A percentile compares a stretch with the other conserved stretches of the same genome.
Evolutionary conservation across 164 flowering plant genomes (phyloP).

Genomic region (Echeveria elegans): DNA sequence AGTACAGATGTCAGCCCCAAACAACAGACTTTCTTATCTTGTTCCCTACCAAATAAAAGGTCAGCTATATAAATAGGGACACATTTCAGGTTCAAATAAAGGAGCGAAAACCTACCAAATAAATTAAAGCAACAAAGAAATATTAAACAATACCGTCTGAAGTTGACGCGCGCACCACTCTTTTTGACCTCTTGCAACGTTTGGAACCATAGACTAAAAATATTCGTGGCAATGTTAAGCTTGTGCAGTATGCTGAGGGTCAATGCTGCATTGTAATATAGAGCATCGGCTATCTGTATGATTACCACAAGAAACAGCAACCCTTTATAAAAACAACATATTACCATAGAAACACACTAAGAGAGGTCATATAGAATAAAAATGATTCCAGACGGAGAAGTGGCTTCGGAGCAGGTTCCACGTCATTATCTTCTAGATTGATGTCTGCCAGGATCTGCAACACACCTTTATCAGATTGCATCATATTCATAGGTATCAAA

Average conservation of each 20-base stretch:
- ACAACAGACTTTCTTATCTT: slow-evolving; percentile 94
- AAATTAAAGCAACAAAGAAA: background rate
- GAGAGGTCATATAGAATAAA: no score
- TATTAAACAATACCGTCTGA: slow-evolving; percentile 58
- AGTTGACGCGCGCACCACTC: slow-evolving; percentile 70
- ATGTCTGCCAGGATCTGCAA: slow-evolving; percentile 76
- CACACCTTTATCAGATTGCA: background rate
- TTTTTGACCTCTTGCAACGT: slow-evolving; percentile 84
- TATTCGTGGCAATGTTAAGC: slow-evolving; percentile 78
- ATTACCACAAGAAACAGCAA: slow-evolving; percentile 3
- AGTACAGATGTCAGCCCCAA: slow-evolving; percentile 87
- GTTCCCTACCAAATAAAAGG: slow-evolving; percentile 48
- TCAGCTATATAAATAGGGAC: background rate
- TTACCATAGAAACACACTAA: no score
- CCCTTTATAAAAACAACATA: background rate
- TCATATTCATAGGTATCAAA: background rate
- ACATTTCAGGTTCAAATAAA: background rate
- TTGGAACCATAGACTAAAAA: slow-evolving; percentile 84
- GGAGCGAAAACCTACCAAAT: background rate
- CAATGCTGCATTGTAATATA: slow-evolving; percentile 74
- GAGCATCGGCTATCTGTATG: slow-evolving; percentile 82
- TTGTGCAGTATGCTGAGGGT: slow-evolving; percentile 73
- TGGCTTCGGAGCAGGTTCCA: slow-evolving; percentile 95
- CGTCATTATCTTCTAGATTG: slow-evolving; percentile 84
- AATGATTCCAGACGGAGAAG: background rate